Conservation (phyloP, 2,329 filamentous ascomycete species). For the Aspergillus quadricinctus region DNA sequence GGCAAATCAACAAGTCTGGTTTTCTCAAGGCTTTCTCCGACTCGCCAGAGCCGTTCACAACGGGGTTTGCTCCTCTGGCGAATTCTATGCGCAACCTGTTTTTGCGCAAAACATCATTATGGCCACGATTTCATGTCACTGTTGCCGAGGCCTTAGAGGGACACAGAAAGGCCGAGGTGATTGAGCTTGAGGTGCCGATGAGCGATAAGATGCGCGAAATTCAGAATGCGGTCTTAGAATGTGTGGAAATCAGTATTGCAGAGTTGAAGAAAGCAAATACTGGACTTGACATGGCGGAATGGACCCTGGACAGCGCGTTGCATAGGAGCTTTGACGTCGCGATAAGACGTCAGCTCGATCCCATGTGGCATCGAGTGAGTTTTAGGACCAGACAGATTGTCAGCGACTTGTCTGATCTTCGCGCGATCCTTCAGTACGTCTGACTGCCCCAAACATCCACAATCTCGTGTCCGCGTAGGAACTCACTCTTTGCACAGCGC, state of each 20-base stretch:
- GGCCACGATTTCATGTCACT: conserved; percentile 88
- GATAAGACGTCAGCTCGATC: conserved; percentile 83
- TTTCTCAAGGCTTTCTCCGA: conserved; percentile 97
- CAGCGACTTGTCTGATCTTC: conserved; percentile 76
- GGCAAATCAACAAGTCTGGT: conserved; percentile 88
- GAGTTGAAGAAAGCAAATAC: conserved; percentile 89
- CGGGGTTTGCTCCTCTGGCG: conserved; percentile 80
- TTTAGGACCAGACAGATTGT: conserved; percentile 95
- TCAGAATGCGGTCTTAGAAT: conserved; percentile 91
- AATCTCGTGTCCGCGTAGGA: conserved; percentile 9
- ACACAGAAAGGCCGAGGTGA: conserved; percentile 89
- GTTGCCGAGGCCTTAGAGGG: conserved; percentile 88
- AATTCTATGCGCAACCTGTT: conserved; percentile 93
- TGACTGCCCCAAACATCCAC: neutral
- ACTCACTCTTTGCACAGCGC: conserved; percentile 34
- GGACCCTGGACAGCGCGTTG: conserved; percentile 89
- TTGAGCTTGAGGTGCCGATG: conserved; percentile 95
- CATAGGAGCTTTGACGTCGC: conserved; percentile 89
- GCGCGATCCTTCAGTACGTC: conserved; percentile 69
- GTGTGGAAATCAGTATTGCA: conserved; percentile 88
- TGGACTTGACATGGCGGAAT: conserved; percentile 91
- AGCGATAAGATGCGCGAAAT: conserved; percentile 90
- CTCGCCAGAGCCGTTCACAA: conserved; percentile 82
- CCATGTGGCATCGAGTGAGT: conserved; percentile 94
- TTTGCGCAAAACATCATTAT: conserved; percentile 79